Evolutionary conservation across 2,329 filamentous ascomycete species (phyloP), one percentile per base, ranked within the genome.

Genomic region (Elsinoe batatas): DNA sequence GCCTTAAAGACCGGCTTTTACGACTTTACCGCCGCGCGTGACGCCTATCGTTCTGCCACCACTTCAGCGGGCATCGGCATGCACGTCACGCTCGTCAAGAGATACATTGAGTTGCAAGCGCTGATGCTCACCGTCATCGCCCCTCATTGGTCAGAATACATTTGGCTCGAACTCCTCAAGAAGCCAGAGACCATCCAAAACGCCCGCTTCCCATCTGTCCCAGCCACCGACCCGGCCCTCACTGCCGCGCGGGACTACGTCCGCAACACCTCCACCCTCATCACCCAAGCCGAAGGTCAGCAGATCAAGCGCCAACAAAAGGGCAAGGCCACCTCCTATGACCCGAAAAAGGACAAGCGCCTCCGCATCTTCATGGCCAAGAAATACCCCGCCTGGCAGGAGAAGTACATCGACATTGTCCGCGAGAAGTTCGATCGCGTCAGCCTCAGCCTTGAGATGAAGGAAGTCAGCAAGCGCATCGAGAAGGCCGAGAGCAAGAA

Each of bases 401-500:
- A 88, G 65, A 88, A 89, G 73, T 93, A 91, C 71, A 85, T 94
- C 65, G 85, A 90, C 56, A 76, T 94, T 35, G 79, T 95, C 15
- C 82, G 83, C 61, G 79, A 87, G 65, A 75, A 82, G 59, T 89
- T 89, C 72, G 79, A 87, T 58, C 70, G 78, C 15, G 63, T 79
- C 47, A 81, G 74, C 61, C 76, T 87, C 61, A 74, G 76, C 8
- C 72, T 87, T 61, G 84, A 95, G 66, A 88, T 94, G 69, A 95
- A 94, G 76, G 82, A 81, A 56, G 76, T 96, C 46, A 87, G 83
- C 64, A 83, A 82, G 62, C 80, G 83, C 66, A 84, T 96, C 57
- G 83, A 82, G 63, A 95, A 95, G 76, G 78, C 89, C 66, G 88
- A 94, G 73, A 89, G 90, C 79, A 98, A 97, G 82, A 93, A 94